Base-by-base conservation (phyloP, 805 yeast genomes). In the Saccharomycopsis fodiens region DNA sequence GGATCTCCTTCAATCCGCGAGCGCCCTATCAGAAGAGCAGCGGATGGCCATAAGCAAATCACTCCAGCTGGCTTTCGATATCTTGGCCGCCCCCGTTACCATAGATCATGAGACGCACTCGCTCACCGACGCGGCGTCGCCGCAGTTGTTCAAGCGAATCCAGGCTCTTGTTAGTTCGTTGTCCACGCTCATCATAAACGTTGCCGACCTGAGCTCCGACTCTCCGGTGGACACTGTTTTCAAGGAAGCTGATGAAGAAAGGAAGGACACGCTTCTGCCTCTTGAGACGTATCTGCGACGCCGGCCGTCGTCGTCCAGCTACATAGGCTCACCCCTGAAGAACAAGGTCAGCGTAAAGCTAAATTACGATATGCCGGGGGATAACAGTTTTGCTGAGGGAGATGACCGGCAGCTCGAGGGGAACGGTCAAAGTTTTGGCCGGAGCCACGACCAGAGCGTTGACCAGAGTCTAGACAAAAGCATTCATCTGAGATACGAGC, bases 101-200 rank as follows among this genome's bases (percentile, higher is more conserved):
- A 25, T 25, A 4, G 20, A 29, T 5, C 16, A 34, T 13, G 27
- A n/a, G n/a, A 5, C 20, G 5, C 35, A 39, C 6, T 60, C 63
- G 8, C 46, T 62, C 35, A 61, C 61, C 6, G 67, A 62, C 42
- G 32, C 55, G 0, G 56, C 62, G 1, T 53, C 61, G 10, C 39
- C 56, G 3, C 52, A 51, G 5, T 41, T 64, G 3, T 60, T 58
- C 40, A 52, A 60, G n/a, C 56, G 54, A 43, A 58, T 66, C 54
- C 70, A 67, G 45, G 54, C 45, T 12, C 45, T 63, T 29, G 61
- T 67, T 2, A 54, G 58, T 30, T 47, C 65, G 0, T 44, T 65
- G 38, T 61, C 68, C 4, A 56, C 61, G 6, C 48, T 64, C 41
- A 56, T 65, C 12, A 59, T 64, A 58, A 51, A 55, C 27, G 58